Conservation (phyloP, 1,139 yeast species). For the Tardiomyces depauwii region DNA sequence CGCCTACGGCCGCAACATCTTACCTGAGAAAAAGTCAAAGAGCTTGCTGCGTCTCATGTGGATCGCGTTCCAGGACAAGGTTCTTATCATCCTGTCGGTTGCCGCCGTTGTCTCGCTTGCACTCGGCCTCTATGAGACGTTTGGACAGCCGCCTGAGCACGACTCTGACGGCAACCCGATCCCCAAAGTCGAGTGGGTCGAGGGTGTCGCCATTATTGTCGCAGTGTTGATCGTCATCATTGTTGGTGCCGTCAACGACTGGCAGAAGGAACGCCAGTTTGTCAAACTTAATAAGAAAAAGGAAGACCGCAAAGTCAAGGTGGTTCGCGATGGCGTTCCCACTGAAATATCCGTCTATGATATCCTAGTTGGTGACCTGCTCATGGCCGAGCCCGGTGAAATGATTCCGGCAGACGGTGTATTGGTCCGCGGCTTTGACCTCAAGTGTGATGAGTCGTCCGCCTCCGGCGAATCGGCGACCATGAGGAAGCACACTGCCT, state of each 20-base stretch:
- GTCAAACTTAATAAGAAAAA: conserved; percentile 66
- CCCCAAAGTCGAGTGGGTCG: conserved; percentile 94
- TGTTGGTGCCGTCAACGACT: conserved; percentile 92
- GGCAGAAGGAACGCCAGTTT: conserved; percentile 92
- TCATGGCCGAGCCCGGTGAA: conserved; percentile 86
- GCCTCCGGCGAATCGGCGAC: conserved; percentile 91
- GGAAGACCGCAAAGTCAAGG: conserved; percentile 73
- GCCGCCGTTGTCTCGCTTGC: conserved; percentile 89
- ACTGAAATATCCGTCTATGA: conserved; percentile 62
- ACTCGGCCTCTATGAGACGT: conserved; percentile 82
- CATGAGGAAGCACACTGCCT: conserved; percentile 52
- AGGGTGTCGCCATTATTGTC: conserved; percentile 92
- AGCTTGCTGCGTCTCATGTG: conserved; percentile 57
- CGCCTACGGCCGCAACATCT: conserved; percentile 52
- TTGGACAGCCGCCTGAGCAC: conserved; percentile 67
- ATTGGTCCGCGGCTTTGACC: conserved; percentile 53
- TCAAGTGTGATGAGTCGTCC: conserved; percentile 87
- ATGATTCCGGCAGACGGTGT: conserved; percentile 84
- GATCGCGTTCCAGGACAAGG: conserved; percentile 87
- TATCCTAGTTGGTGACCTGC: conserved; percentile 74
- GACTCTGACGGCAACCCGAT: conserved; percentile 66
- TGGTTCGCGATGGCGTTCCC: conserved; percentile 62
- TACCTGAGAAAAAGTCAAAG: conserved; percentile 63
- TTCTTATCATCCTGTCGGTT: conserved; percentile 65
- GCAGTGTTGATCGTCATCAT: conserved; percentile 85